Evolutionary conservation across 345 rosid species (phyloP).

Genomic region (Populus tremula): DNA sequence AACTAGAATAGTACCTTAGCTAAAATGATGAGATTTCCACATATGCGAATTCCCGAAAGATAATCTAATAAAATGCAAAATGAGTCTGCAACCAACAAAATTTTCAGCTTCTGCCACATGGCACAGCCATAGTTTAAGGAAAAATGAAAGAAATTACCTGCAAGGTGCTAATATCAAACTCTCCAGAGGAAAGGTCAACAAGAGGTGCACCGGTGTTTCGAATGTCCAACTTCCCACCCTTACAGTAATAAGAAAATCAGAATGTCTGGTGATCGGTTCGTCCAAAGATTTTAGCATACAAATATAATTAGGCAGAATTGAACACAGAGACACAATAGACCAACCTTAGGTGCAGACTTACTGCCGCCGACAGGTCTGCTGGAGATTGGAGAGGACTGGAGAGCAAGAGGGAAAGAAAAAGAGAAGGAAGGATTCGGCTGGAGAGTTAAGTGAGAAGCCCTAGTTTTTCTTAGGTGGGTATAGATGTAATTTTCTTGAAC

Average conservation of each 20-base stretch:
- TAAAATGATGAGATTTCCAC: not conserved
- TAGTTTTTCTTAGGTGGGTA: too few species aligned
- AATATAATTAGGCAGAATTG: too few species aligned
- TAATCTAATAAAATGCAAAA: not conserved
- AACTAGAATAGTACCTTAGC: not conserved
- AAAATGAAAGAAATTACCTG: constrained; percentile 19
- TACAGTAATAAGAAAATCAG: not conserved
- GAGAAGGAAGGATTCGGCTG: too few species aligned
- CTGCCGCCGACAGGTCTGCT: too few species aligned
- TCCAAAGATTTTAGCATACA: too few species aligned
- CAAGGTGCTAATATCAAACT: constrained; percentile 25
- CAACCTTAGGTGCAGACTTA: too few species aligned
- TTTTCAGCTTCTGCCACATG: not conserved
- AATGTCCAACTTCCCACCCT: constrained; percentile 16
- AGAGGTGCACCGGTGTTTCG: constrained; percentile 19
- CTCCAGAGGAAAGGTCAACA: constrained; percentile 19
- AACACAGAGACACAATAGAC: too few species aligned
- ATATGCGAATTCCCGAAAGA: not conserved
- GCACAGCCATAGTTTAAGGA: not conserved
- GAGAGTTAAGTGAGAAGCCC: too few species aligned
- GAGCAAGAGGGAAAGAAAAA: too few species aligned
- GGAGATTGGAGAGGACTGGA: too few species aligned
- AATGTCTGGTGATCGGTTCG: not conserved
- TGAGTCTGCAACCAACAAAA: not conserved
- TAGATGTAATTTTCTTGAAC: too few species aligned